Base-by-base conservation (phyloP, 1,139 yeast species). In the Spathaspora sp. region DNA sequence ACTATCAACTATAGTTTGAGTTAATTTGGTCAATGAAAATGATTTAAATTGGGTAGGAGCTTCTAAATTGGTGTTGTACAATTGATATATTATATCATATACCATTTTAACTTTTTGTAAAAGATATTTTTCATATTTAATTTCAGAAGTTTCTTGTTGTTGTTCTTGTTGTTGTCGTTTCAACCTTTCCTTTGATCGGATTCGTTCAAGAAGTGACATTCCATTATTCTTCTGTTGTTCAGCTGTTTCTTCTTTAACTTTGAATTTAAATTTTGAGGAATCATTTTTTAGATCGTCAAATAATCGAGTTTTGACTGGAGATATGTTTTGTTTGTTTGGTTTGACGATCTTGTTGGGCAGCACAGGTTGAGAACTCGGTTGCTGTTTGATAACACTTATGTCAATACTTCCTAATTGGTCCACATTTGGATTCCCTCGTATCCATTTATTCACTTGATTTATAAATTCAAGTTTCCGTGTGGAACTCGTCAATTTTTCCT, bases 381-480 rank as follows among this genome's bases (percentile, higher is more conserved):
- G 38, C 25, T 29, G 24, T 20, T 16, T 25, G 4, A 56, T 45
- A 7, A 54, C 29, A 1, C 50, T 51, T 13, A 50, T 46, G 1
- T 46, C n/a, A 2, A 42, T 37, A 11, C 38, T 26, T 16, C 50
- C 44, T 17, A 56, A 43, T 43, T 39, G 42, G 3, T 49, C 48
- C 17, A 47, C 34, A 9, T 50, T 43, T 11, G 47, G 52, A 38
- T 78, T 75, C 1, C 57, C 55, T 53, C 84, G 70, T 3, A 86
- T 74, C 55, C 82, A 84, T n/a, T 68, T 57, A 27, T 89, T 84
- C 46, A 89, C 76, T 18, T 76, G 74, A 31, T 80, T 76, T 10
- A 86, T 74, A 51, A 82, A 78, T 41, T 76, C 70, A 17, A 72
- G 70, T 55, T 87, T 84, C 60, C 86, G 46, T 23, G 42, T 37